Percentiles rank a stretch among this genome's conserved stretches.
phyloP scores from a whole-genome alignment of 805 yeast species.

The Metschnikowia matae region DNA sequence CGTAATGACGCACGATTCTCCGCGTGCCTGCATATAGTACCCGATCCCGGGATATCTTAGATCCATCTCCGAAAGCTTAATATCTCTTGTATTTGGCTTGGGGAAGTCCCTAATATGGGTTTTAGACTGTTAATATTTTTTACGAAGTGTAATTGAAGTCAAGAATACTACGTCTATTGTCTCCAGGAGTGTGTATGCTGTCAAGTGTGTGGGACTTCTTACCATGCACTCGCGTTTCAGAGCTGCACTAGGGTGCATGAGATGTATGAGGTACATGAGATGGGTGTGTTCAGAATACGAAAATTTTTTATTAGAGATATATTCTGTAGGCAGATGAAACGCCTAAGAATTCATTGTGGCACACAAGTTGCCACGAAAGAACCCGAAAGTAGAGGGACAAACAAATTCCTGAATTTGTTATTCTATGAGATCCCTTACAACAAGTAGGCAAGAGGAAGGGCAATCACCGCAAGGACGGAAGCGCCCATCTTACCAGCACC shows the following conservation, averaged over 20 bases:
- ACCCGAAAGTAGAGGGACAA: not conserved
- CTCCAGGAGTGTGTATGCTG: not conserved
- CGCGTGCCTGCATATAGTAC: not conserved
- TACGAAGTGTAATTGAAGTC: too few relatives aligned
- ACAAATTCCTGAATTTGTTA: constrained; percentile 1
- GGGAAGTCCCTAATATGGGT: too few relatives aligned
- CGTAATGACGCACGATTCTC: not conserved
- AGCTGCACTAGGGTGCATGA: not conserved
- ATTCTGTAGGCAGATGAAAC: not conserved
- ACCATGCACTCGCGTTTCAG: constrained; percentile 3
- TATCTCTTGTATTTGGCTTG: too few relatives aligned
- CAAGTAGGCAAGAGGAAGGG: constrained; percentile 35
- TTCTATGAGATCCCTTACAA: constrained; percentile 19
- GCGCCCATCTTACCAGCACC: constrained; percentile 21
- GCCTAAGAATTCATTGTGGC: not conserved
- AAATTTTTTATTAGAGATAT: not conserved
- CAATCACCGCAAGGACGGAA: constrained; percentile 26
- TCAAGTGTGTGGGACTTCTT: not conserved
- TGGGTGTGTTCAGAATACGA: not conserved
- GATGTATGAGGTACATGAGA: not conserved
- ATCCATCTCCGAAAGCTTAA: too few relatives aligned
- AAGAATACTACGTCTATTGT: not conserved
- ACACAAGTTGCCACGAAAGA: not conserved
- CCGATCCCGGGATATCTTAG: too few relatives aligned
- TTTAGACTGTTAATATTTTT: too few relatives aligned